These are phyloP conservation scores for Talaromyces sp. DNA, from an alignment of 2,329 filamentous ascomycete species.

Conservation along the genomic window DNA sequence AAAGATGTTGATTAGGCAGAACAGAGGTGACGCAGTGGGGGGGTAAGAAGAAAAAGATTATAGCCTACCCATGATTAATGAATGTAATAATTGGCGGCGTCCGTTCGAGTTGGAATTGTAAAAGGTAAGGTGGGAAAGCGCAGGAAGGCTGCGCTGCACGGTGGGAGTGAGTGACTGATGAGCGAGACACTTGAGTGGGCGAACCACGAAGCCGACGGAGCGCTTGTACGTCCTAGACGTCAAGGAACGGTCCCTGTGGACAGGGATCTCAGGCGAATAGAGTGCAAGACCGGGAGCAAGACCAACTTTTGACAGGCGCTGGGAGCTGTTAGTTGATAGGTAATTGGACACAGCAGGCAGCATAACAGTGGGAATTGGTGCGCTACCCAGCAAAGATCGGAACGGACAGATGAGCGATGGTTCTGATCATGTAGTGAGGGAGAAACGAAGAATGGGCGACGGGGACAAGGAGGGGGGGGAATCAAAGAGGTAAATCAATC, in stretches of 20 bases:
- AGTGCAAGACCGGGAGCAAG: slow-evolving; percentile 9
- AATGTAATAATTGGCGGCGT: slow-evolving; percentile 18
- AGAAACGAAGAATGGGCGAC: background rate
- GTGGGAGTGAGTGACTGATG: slow-evolving; percentile 16
- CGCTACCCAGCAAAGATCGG: slow-evolving; percentile 2
- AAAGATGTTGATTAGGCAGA: background rate
- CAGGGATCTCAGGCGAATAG: slow-evolving; percentile 18
- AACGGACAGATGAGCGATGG: background rate
- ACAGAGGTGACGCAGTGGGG: slow-evolving; percentile 4
- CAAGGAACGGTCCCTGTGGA: slow-evolving; percentile 15
- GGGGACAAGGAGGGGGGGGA: background rate
- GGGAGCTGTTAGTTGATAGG: slow-evolving; percentile 15
- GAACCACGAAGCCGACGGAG: slow-evolving; percentile 15
- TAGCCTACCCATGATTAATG: slow-evolving; percentile 27
- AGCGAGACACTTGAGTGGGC: slow-evolving; percentile 16
- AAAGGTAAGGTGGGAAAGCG: slow-evolving; percentile 19
- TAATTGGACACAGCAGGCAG: slow-evolving; percentile 7
- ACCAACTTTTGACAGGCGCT: slow-evolving; percentile 14
- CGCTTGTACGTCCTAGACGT: slow-evolving; percentile 19
- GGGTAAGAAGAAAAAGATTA: slow-evolving; percentile 14
- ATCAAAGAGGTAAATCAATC: slow-evolving; percentile 7
- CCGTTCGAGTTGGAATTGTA: slow-evolving; percentile 17
- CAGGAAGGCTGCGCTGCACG: slow-evolving; percentile 20
- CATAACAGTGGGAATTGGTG: slow-evolving; percentile 12
- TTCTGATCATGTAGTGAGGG: background rate